Base-by-base conservation (phyloP, 768 basidiomycete genomes). In the Cystoderma amianthinum region DNA sequence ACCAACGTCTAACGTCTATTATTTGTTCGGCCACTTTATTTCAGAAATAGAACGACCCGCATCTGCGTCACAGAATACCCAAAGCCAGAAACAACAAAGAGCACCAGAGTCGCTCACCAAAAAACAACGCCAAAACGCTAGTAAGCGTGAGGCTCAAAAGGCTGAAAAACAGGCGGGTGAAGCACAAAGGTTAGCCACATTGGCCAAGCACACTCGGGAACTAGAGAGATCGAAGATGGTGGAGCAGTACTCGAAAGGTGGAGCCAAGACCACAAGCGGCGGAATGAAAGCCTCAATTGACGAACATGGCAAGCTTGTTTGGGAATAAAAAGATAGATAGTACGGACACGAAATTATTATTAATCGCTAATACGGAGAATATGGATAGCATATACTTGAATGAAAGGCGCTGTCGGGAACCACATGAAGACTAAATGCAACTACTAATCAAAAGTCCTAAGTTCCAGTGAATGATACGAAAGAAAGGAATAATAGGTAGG, bases 91-190 rank as follows among this genome's bases (percentile, higher is more conserved):
- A 23, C 37, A 43, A 25, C 22, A 12, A 11, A 62, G 61, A 19
- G 62, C 68, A 2, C 55, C 74, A 0, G 74, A 74, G 45, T 48
- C 68, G 1, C 55, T 74, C 44, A 82, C 78, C 4, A 85, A 89
- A 60, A 74, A 72, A 32, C 83, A 87, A 55, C 73, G 82, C 6
- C 69, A 89, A 54, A 85, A 86, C 48, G 76, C 72, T 5, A 71
- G 69, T 46, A 72, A 65, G 53, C 64, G 71, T 3, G 82, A 84
- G 34, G 69, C 72, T 0, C 54, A 65, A 41, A 87, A 85, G 57
- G 66, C 71, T 2, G 72, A 62, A 4, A 82, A 76, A 50, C 72
- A 65, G 0, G 77, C 72, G 1, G 64, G 64, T 0, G 85, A 85
- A 54, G 60, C 58, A 5, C 65, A 72, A 34, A 64, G 79, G 25